These are phyloP conservation scores for Persicaria maculosa DNA, from an alignment of 148 eudicot species.

Conservation along the genomic window DNA sequence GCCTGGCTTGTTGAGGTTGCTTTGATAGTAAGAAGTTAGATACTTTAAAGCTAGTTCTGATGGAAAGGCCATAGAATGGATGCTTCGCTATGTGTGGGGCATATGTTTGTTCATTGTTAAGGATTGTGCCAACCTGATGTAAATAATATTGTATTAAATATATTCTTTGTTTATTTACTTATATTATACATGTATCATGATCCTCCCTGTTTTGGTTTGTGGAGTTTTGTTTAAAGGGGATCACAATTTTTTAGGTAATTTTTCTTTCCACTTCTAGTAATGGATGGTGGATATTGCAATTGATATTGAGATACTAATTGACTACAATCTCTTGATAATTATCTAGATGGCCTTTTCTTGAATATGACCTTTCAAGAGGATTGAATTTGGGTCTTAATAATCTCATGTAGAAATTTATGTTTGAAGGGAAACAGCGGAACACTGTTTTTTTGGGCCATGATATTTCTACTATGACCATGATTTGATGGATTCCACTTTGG, in stretches of 20 bases:
- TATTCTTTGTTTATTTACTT: neutral
- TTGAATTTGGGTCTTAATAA: too few relatives aligned
- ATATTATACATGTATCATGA: neutral
- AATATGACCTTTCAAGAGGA: too few relatives aligned
- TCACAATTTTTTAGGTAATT: neutral
- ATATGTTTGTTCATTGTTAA: neutral
- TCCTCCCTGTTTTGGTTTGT: neutral
- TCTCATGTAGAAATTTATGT: too few relatives aligned
- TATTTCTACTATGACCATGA: neutral
- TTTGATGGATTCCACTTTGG: neutral
- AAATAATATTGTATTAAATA: neutral
- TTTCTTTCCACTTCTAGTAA: neutral
- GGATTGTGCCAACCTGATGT: neutral
- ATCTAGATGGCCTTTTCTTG: too few relatives aligned
- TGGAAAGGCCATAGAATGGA: neutral
- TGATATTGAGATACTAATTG: neutral
- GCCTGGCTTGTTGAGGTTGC: neutral
- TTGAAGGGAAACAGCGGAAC: too few relatives aligned
- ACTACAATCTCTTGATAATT: too few relatives aligned
- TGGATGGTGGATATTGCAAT: neutral
- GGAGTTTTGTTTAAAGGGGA: neutral
- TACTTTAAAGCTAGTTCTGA: neutral
- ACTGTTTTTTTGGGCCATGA: neutral
- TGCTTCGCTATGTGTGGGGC: neutral
- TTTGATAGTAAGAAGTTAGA: neutral